Base-by-base conservation (phyloP, 2,329 filamentous ascomycete genomes). In the Aspergillus pseudoviridinutans region DNA sequence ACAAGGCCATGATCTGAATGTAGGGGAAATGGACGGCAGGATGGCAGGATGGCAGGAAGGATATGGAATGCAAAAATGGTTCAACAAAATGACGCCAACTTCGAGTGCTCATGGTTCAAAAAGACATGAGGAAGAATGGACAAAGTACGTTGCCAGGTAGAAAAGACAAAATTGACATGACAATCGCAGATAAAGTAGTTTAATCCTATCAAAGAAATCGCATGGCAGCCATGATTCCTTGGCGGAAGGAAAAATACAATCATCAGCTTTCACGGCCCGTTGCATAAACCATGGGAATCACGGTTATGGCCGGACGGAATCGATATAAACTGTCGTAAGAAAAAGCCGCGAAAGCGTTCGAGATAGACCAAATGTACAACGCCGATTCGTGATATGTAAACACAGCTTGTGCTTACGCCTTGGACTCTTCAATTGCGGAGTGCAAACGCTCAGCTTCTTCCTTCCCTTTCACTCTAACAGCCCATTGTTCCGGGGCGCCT, bases 401-500 rank as follows among this genome's bases (percentile, higher is more conserved):
- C 44, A 53, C 47, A 29, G 42, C 20, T 50, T 22, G 49, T 32
- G 41, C 54, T 44, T 63, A 67, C 41, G 57, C 27, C 51, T 68
- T 68, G n/a, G 54, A 60, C 49, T 63, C 59, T 49, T 68, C 59
- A 53, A 68, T 65, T 3, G 55, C 56, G 46, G 59, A 35, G 7
- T 46, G 58, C 9, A 68, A 24, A 17, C 58, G 46, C 42, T 58
- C 55, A 20, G 50, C 56, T 5, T 64, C 62, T 17, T 58, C 64
- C 17, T 51, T 55, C 77, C 28, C 28, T 29, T 89, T 90, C 50
- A 91, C 84, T 69, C 87, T 85, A 17, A 92, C 73, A 69, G 88
- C 82, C 87, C 87, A 92, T 4, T 85, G 85, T 72, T 89, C 87
- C 28, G 89, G 73, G 49, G 79, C 79, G 17, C 85, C 86, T 51